Conservation (phyloP, 345 rosid genomes). For the Gossypium ekmanianum region DNA sequence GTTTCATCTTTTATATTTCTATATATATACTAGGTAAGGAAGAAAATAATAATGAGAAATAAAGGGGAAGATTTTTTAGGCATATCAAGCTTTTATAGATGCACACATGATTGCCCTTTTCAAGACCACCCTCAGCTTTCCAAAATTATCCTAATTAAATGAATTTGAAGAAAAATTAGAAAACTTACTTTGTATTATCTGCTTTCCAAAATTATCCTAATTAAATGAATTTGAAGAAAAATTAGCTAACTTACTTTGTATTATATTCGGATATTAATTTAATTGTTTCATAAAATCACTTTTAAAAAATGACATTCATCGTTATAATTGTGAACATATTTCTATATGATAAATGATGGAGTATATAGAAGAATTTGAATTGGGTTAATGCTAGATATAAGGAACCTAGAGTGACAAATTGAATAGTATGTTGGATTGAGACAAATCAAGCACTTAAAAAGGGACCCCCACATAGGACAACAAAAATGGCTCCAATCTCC, state of each 20-base stretch:
- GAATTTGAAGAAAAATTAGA: too few relatives aligned
- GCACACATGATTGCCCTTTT: background rate
- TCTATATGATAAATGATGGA: too few relatives aligned
- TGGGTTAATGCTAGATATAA: background rate
- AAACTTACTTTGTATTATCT: too few relatives aligned
- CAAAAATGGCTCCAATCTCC: conserved; percentile 1
- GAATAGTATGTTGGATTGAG: background rate
- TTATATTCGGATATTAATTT: too few relatives aligned
- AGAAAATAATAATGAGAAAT: background rate
- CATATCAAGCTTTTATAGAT: background rate
- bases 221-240: too few relatives aligned
- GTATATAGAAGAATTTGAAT: background rate
- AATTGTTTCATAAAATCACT: too few relatives aligned
- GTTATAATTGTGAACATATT: too few relatives aligned
- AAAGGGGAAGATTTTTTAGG: background rate
- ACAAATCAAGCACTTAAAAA: conserved; percentile 6
- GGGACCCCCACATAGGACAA: background rate
- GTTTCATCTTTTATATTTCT: background rate
- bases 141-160: too few relatives aligned
- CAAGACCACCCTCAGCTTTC: background rate
- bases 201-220: background rate
- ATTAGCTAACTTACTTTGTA: too few relatives aligned
- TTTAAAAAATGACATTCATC: too few relatives aligned
- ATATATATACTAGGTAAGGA: background rate
- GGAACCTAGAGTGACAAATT: background rate